Base-by-base conservation (phyloP, 345 rosid species). In the Turritis glabra region DNA sequence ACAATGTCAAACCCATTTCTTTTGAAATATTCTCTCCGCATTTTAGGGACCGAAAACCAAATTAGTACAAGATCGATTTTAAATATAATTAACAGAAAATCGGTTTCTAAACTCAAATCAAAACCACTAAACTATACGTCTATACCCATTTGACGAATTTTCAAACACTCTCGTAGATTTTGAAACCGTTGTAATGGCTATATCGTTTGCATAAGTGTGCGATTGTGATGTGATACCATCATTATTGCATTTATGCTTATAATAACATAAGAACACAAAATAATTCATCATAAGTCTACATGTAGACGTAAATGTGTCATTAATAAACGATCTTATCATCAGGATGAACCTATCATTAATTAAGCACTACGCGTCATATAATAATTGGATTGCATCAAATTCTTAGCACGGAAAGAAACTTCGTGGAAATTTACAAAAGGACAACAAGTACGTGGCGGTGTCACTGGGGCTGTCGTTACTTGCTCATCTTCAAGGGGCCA, bases 171-270 rank as follows among this genome's bases (percentile, higher is more conserved):
- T n/a, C 19, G 18, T 52, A 52, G 11, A 59, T 37, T 69, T 63
- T 38, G 43, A 70, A 52, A 76, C 80, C 15, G 71, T 76, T 69
- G 75, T 44, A 4, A 14, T 59, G 57, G 43, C 47, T 50, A 35
- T 8, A 66, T 57, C 72, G 67, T 67, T 21, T 47, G 67, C 35
- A 47, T 35, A 74, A 29, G 29, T 8, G 5, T 9, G 79, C 46
- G n/a, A 76, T 63, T 4, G 53, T 46, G 80, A 77, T 63, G 80
- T 70, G 52, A 18, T 46, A 76, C 80, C 60, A 76, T 13, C 63
- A 19, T 33, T 32, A 37, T 17, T 51, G 64, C 69, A 76, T 61
- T 33, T 51, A 33, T 52, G 32, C 44, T 17, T 61, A 61, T 30
- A 30, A 5, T 22, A 68, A 53, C 64, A 60, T 53, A 54, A 30